These are phyloP conservation scores for Pichia pseudocactophila DNA, from an alignment of 805 yeast genomes.

Conservation along the genomic window DNA sequence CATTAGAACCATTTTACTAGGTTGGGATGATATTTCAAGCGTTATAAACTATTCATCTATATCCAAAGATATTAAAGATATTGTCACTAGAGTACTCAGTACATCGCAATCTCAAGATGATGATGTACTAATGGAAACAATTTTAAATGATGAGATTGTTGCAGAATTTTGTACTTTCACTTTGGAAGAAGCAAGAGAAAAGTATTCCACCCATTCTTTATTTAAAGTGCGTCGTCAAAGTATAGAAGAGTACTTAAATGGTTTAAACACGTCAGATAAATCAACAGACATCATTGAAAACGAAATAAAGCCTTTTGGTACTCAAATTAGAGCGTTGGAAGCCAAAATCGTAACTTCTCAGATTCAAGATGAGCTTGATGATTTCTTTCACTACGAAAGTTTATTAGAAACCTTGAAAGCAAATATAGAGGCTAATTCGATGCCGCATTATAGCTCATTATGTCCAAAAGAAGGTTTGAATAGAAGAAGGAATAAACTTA, in stretches of 20 bases:
- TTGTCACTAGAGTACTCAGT: too few relatives aligned
- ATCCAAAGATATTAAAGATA: too few relatives aligned
- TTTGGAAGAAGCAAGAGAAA: conserved; percentile 7
- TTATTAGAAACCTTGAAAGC: conserved; percentile 40
- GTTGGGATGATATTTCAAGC: too few relatives aligned
- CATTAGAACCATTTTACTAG: too few relatives aligned
- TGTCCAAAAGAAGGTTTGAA: conserved; percentile 66
- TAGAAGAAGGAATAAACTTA: conserved; percentile 54
- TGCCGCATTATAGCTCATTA: conserved; percentile 34
- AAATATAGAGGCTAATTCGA: conserved; percentile 21
- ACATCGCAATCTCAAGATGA: conserved; percentile 12
- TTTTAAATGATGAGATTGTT: conserved; percentile 10
- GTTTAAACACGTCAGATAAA: not conserved
- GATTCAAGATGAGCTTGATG: conserved; percentile 60
- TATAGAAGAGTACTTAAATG: conserved; percentile 1
- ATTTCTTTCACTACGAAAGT: conserved; percentile 37
- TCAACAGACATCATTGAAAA: conserved; percentile 8
- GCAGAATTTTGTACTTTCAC: conserved; percentile 5
- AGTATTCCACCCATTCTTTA: conserved; percentile 1
- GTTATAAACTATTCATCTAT: too few relatives aligned
- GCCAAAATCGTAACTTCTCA: conserved; percentile 41
- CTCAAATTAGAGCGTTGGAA: conserved; percentile 36
- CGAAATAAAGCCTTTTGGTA: conserved; percentile 28
- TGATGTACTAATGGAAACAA: conserved; percentile 13
- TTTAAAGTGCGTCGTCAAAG: conserved; percentile 2